Base-by-base conservation (phyloP, 1,284 basidiomycete genomes). In the Austroboletus niveus region DNA sequence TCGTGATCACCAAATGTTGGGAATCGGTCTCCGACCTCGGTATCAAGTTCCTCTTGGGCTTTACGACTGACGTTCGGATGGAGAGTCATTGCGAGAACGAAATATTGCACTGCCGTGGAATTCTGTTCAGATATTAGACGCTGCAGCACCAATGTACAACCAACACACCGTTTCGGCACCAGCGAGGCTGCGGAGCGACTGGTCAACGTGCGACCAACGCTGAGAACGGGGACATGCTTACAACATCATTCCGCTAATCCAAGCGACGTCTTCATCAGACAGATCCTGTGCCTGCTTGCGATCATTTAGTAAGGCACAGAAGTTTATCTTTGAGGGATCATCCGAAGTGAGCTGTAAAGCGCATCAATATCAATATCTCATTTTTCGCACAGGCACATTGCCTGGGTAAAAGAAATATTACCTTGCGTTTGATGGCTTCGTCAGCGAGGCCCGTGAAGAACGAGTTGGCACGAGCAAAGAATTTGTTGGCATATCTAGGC, bases 1-100 rank as follows among this genome's bases (percentile, higher is more conserved):
- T 63, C 61, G 6, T 58, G 53, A 49, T 72, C 70, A 9, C 41
- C 49, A 39, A 70, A 59, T 7, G 39, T 50, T 12, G 70, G 70
- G 5, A 68, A 51, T 30, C 68, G 58, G 14, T 65, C 62, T 27
- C 52, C 52, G 10, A 54, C 42, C 7, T 44, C 22, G n/a, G 42
- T 9, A n/a, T 54, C 52, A 12, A 54, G 53, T 32, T 54, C 52
- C 9, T 54, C 52, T 17, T 54, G 53, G 12, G 52, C 51, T 40
- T 36, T 54, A 32, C 22, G 31, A 39, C 38, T 29, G n/a, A 55
- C 46, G 4, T 43, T 20, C 2, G 53, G 47, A 22, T 49, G 32
- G 34, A 55, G 52, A n/a, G 35, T 49, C 53, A 55, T 49, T 8
- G 46, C 53, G 1, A 55, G 44, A n/a, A 49, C 9, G 22, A 55